Evolutionary conservation across 768 basidiomycete genomes (phyloP).

Genomic region (Serendipita sp.): DNA sequence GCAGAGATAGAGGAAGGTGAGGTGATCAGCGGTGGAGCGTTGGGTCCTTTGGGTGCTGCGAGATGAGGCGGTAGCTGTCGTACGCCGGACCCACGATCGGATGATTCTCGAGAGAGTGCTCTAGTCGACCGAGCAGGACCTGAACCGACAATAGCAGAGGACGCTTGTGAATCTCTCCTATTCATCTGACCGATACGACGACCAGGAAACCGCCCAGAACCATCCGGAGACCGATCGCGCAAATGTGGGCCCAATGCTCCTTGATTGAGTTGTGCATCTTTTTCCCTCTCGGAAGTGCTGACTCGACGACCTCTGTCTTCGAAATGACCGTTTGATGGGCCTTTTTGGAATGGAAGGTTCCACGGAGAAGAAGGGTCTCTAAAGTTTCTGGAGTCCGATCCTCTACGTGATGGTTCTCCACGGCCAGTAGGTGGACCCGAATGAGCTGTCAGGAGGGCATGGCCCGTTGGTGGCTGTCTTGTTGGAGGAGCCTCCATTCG

Average conservation of each 20-base stretch:
- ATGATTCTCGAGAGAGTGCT: neutral
- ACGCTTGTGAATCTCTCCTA: neutral
- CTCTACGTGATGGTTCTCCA: neutral
- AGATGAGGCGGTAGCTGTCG: conserved; percentile 47
- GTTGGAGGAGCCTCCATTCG: conserved; percentile 2
- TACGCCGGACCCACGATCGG: conserved; percentile 13
- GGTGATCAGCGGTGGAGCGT: neutral
- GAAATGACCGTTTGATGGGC: neutral
- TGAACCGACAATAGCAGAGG: neutral
- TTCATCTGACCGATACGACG: neutral
- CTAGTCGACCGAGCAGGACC: neutral
- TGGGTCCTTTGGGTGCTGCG: conserved; percentile 6
- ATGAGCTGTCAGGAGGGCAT: conserved; percentile 8
- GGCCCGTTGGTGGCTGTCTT: conserved; percentile 25
- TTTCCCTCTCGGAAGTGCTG: neutral
- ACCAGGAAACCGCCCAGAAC: conserved; percentile 2
- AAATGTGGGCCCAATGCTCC: conserved; percentile 8
- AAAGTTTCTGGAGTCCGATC: neutral
- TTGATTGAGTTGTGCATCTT: neutral
- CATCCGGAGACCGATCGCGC: conserved; percentile 7
- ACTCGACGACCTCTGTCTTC: conserved; percentile 10
- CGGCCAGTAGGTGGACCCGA: conserved; percentile 14
- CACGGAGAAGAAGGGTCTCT: neutral
- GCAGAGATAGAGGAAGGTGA: neutral
- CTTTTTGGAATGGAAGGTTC: neutral